Evolutionary conservation across 345 rosid genomes (phyloP).

Genomic region (Nephelium lappaceum): DNA sequence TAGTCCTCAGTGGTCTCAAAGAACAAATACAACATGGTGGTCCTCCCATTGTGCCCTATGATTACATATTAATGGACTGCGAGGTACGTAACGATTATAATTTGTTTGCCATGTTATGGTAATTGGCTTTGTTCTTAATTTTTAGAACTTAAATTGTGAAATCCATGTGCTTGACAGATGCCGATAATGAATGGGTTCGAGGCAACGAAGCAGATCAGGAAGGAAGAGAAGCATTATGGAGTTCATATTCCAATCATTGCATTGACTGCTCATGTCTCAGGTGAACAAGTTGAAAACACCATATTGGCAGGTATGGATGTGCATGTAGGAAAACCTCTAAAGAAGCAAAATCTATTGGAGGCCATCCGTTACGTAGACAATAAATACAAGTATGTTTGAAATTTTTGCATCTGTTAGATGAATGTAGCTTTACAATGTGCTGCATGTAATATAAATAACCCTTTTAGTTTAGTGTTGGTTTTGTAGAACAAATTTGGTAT

Average conservation of each 20-base stretch:
- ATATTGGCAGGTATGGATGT: constrained; percentile 70
- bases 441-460: no score
- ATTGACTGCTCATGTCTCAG: constrained; percentile 57
- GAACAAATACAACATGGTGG: constrained; percentile 26
- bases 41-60: constrained; percentile 44
- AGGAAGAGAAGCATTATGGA: constrained; percentile 47
- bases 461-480: no score
- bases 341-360: constrained; percentile 32
- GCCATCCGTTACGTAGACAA: constrained; percentile 23
- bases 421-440: neutral
- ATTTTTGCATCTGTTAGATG: neutral
- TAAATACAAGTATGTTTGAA: constrained; percentile 6
- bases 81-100: constrained; percentile 55
- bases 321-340: constrained; percentile 46
- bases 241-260: constrained; percentile 73
- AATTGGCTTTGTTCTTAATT: neutral
- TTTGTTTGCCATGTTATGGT: constrained; percentile 22
- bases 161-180: constrained; percentile 49
- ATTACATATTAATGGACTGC: constrained; percentile 83
- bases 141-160: neutral
- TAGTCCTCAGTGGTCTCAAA: constrained; percentile 38
- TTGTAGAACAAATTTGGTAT: neutral
- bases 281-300: constrained; percentile 36
- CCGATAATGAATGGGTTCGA: constrained; percentile 70
- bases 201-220: constrained; percentile 62